These are phyloP conservation scores for Geotrichum siamense DNA, from an alignment of 1,139 yeast species.

Conservation along the genomic window DNA sequence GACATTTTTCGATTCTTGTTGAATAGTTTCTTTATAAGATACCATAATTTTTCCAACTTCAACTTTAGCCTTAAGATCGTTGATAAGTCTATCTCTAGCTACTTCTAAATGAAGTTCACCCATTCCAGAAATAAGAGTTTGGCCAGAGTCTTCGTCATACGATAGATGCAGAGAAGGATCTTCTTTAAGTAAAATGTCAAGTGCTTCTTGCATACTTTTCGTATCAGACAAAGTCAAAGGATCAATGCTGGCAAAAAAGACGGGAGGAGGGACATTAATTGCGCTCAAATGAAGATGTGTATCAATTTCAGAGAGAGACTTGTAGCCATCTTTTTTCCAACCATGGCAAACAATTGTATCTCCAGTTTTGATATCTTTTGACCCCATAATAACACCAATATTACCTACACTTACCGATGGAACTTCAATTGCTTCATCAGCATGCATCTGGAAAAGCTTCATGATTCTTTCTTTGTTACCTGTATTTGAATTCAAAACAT, in stretches of 20 bases:
- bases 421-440: conserved; percentile 74
- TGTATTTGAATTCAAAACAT: conserved; percentile 60
- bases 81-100: conserved; percentile 65
- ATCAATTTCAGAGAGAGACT: conserved; percentile 32
- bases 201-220: conserved; percentile 58
- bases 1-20: conserved; percentile 25
- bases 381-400: conserved; percentile 81
- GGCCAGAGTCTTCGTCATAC: conserved; percentile 82
- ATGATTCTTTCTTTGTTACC: conserved; percentile 61
- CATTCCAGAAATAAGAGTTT: conserved; percentile 86
- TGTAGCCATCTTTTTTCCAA: conserved; percentile 44
- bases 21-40: conserved; percentile 73
- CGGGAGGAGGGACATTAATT: conserved; percentile 84
- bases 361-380: conserved; percentile 77
- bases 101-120: conserved; percentile 92
- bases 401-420: conserved; percentile 60
- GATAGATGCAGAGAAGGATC: conserved; percentile 69
- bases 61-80: conserved; percentile 75
- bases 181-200: conserved; percentile 61
- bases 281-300: conserved; percentile 54
- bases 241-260: conserved; percentile 77
- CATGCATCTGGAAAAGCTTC: conserved; percentile 77
- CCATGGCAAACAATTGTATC: conserved; percentile 68
- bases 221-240: conserved; percentile 80
- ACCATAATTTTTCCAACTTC: conserved; percentile 78